Conservation (phyloP, 345 rosid genomes). For the Aquilaria malaccensis region DNA sequence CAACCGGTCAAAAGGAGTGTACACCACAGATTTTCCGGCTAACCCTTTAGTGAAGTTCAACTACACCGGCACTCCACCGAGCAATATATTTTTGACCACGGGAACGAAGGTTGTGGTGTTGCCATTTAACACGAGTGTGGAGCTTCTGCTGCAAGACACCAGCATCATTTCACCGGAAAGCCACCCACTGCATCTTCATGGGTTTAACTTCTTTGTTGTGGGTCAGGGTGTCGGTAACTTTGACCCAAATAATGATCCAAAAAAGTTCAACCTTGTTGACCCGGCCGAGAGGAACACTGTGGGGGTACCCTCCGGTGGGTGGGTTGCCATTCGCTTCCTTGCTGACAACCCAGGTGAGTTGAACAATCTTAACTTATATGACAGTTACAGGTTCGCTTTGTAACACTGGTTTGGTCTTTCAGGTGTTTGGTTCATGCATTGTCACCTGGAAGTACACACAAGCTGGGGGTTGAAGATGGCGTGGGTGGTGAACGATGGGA, state of each 20-base stretch:
- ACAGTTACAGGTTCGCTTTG: not conserved
- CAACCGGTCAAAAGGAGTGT: slow-evolving; percentile 20
- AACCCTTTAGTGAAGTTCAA: slow-evolving; percentile 16
- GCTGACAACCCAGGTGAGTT: slow-evolving; percentile 28
- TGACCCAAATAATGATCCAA: slow-evolving; percentile 16
- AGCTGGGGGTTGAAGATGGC: slow-evolving; percentile 29
- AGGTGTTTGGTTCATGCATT: slow-evolving; percentile 28
- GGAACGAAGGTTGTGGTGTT: slow-evolving; percentile 18
- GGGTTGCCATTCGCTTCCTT: slow-evolving; percentile 23
- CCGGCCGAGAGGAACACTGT: slow-evolving; percentile 19
- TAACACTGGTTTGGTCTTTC: not conserved
- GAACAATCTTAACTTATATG: not conserved
- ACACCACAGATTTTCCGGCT: slow-evolving; percentile 24
- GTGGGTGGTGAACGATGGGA: slow-evolving; percentile 21
- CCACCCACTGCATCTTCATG: slow-evolving; percentile 23
- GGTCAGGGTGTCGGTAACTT: slow-evolving; percentile 26
- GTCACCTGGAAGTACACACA: slow-evolving; percentile 20
- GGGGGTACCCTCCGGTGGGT: slow-evolving; percentile 18
- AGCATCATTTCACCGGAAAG: slow-evolving; percentile 19
- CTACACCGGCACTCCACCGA: slow-evolving; percentile 18
- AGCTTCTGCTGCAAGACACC: slow-evolving; percentile 21
- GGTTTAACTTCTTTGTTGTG: slow-evolving; percentile 20
- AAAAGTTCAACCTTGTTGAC: slow-evolving; percentile 22
- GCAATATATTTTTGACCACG: slow-evolving; percentile 13
- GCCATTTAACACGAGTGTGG: slow-evolving; percentile 16